Conservation (phyloP, 1,284 basidiomycete species). For the Moniliella sp. region DNA sequence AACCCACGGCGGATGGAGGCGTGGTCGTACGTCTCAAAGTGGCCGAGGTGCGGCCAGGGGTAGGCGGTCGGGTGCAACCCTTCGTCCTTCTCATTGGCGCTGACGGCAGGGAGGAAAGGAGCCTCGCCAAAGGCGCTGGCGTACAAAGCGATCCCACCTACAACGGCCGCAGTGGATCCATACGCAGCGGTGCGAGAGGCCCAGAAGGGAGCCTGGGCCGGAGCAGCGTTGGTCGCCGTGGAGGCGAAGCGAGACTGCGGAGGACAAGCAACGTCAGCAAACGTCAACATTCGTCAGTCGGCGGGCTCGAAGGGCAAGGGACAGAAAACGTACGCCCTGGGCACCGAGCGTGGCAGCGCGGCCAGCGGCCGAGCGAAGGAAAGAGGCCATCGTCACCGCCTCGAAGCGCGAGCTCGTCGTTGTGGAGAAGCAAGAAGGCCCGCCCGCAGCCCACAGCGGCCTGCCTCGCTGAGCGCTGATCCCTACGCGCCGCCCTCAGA, state of each 20-base stretch:
- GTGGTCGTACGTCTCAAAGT: slow-evolving; percentile 81
- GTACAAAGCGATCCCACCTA: slow-evolving; percentile 83
- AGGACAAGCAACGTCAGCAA: no score
- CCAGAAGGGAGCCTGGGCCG: slow-evolving; percentile 35
- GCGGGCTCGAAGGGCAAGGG: no score
- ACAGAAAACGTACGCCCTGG: no score
- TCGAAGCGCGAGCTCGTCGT: no score
- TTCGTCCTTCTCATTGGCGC: slow-evolving; percentile 47
- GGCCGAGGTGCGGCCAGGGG: slow-evolving; percentile 77
- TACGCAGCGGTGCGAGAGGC: slow-evolving; percentile 58
- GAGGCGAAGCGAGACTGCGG: not conserved
- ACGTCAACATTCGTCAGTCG: no score
- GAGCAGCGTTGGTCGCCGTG: not conserved
- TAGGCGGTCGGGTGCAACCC: slow-evolving; percentile 68
- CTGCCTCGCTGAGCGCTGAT: no score
- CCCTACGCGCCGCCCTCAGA: no score
- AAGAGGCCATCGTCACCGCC: no score
- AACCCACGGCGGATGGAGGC: slow-evolving; percentile 81
- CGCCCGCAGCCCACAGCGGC: no score
- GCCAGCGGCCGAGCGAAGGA: no score
- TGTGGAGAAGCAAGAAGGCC: no score
- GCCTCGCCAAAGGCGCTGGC: slow-evolving; percentile 65
- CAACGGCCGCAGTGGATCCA: slow-evolving; percentile 56
- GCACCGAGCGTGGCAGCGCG: no score
- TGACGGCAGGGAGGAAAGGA: slow-evolving; percentile 21